Percentiles rank a stretch among this genome's conserved stretches.
These are phyloP conservation scores for Cydonia oblonga DNA, from an alignment of 331 rosid genomes.

Conservation along the genomic window DNA sequence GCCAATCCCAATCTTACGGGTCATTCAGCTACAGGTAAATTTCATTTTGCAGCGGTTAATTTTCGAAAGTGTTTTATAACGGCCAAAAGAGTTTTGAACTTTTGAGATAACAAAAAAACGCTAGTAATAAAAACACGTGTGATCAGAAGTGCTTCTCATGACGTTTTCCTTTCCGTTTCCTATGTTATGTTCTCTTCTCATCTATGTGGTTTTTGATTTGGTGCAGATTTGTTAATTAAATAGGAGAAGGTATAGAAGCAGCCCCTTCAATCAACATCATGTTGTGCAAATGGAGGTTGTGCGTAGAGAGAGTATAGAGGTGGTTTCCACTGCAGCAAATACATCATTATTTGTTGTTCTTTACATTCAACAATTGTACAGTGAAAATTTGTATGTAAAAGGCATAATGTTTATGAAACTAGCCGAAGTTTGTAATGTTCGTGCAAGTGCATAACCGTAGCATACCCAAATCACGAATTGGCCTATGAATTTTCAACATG, in stretches of 20 bases:
- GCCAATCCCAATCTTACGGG: neutral
- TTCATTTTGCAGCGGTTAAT: neutral
- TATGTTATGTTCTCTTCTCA: neutral
- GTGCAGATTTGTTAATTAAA: slow-evolving; percentile 17
- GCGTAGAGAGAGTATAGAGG: neutral
- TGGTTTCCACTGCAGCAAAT: neutral
- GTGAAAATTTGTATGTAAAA: neutral
- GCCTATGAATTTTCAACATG: too few relatives aligned
- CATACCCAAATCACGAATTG: too few relatives aligned
- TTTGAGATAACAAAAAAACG: neutral
- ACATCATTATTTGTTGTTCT: neutral
- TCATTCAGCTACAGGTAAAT: neutral
- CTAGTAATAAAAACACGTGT: too few relatives aligned
- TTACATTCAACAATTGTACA: slow-evolving; percentile 9
- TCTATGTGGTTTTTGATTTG: neutral
- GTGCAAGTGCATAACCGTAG: too few relatives aligned
- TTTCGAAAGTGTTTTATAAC: neutral
- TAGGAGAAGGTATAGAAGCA: neutral
- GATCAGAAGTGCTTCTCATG: neutral
- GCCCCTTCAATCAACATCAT: slow-evolving; percentile 5
- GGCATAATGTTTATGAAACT: neutral
- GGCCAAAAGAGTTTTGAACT: too few relatives aligned
- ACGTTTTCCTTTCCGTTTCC: neutral
- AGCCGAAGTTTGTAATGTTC: neutral
- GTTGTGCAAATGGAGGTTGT: slow-evolving; percentile 8